phyloP scores from a whole-genome alignment of 2,329 filamentous ascomycete genomes.

The Cordyceps militaris region DNA sequence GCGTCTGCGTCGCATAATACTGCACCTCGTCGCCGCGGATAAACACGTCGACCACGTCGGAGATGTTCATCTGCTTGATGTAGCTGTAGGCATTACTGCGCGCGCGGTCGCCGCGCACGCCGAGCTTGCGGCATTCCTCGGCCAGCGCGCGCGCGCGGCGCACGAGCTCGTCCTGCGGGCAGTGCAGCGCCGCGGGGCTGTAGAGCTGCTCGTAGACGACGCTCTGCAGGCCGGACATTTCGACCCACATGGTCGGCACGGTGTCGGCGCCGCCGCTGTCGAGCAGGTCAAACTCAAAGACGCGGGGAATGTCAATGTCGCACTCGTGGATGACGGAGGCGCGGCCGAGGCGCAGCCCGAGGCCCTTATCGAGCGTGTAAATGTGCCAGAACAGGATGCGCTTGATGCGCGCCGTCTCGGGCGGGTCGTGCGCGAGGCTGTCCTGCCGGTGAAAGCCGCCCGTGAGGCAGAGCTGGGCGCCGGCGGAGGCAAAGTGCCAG shows the following conservation, averaged over 20 bases:
- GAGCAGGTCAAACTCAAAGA: slow-evolving; percentile 36
- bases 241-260: slow-evolving; percentile 48
- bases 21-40: slow-evolving; percentile 41
- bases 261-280: slow-evolving; percentile 23
- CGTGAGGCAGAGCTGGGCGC: slow-evolving; percentile 53
- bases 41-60: slow-evolving; percentile 36
- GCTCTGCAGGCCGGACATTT: slow-evolving; percentile 49
- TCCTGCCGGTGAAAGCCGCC: slow-evolving; percentile 52
- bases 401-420: slow-evolving; percentile 29
- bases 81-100: slow-evolving; percentile 30
- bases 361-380: slow-evolving; percentile 51
- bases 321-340: slow-evolving; percentile 52
- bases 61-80: slow-evolving; percentile 31
- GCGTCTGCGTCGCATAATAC: slow-evolving; percentile 40
- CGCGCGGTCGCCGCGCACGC: slow-evolving; percentile 28
- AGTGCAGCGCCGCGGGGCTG: slow-evolving; percentile 38
- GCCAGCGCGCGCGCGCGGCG: slow-evolving; percentile 33
- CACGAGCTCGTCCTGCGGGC: slow-evolving; percentile 32
- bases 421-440: slow-evolving; percentile 26
- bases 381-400: slow-evolving; percentile 41
- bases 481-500: slow-evolving; percentile 55
- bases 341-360: slow-evolving; percentile 53
- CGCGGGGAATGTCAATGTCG: slow-evolving; percentile 46
- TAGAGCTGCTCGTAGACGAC: slow-evolving; percentile 51
- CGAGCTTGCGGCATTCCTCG: slow-evolving; percentile 30